Conservation (phyloP, 306 rosid species). For the Quercus parvula region DNA sequence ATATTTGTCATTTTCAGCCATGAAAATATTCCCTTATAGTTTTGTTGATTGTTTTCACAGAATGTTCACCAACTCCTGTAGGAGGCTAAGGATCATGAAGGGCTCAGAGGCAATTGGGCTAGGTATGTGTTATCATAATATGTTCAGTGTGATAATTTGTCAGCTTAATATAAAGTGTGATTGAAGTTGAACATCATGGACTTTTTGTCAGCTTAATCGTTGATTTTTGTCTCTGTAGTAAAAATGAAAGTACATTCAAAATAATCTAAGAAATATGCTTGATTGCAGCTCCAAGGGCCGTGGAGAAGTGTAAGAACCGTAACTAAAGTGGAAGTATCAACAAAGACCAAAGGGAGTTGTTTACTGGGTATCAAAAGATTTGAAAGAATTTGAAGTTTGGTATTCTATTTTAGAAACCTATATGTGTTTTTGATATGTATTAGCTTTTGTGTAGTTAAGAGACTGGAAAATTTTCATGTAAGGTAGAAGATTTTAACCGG, state of each 20-base stretch:
- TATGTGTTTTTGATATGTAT: slow-evolving; percentile 34
- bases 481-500: slow-evolving; percentile 41
- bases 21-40: not conserved
- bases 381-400: slow-evolving; percentile 22
- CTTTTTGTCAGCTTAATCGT: too few relatives aligned
- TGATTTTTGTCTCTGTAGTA: not conserved
- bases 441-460: slow-evolving; percentile 43
- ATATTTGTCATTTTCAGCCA: not conserved
- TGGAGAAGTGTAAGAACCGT: slow-evolving; percentile 75
- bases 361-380: slow-evolving; percentile 30
- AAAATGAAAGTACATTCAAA: slow-evolving; percentile 6
- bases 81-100: slow-evolving; percentile 84
- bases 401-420: slow-evolving; percentile 30
- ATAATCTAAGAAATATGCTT: slow-evolving; percentile 7
- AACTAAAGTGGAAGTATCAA: slow-evolving; percentile 35
- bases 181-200: too few relatives aligned
- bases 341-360: slow-evolving; percentile 16
- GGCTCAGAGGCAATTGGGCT: slow-evolving; percentile 94
- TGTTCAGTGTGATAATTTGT: not conserved
- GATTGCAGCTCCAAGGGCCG: slow-evolving; percentile 83
- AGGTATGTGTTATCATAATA: slow-evolving; percentile 35
- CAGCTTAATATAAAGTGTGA: not conserved
- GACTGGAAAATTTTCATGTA: slow-evolving; percentile 33
- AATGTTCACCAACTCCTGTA: slow-evolving; percentile 80
- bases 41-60: slow-evolving; percentile 33